These are phyloP conservation scores for Chrysoporthe deuterocubensis DNA, from an alignment of 2,329 filamentous ascomycete species.

Conservation along the genomic window DNA sequence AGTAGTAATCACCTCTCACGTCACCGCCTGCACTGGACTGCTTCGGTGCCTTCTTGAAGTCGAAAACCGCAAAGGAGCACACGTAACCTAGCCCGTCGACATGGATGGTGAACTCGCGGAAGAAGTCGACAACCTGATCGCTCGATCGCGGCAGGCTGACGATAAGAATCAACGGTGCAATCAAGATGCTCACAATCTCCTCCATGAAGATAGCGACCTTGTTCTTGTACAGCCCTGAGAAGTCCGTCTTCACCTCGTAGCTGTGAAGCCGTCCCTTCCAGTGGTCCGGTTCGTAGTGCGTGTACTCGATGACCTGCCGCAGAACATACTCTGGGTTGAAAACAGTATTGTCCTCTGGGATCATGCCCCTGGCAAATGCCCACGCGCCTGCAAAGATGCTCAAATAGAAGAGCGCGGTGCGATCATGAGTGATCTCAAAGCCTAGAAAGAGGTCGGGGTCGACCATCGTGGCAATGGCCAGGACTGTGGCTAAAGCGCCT, in stretches of 20 bases:
- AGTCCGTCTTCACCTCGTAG: constrained; percentile 89
- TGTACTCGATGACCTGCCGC: constrained; percentile 87
- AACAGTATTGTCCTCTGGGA: constrained; percentile 85
- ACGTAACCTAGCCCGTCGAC: constrained; percentile 96
- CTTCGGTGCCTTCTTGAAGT: constrained; percentile 82
- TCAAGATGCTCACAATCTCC: constrained; percentile 88
- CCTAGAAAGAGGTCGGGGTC: constrained; percentile 89
- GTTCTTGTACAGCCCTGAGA: constrained; percentile 87
- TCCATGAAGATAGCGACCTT: constrained; percentile 91
- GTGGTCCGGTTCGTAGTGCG: constrained; percentile 85
- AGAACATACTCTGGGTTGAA: constrained; percentile 93
- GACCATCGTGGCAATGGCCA: constrained; percentile 81
- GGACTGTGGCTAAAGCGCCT: constrained; percentile 82
- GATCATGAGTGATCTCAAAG: constrained; percentile 88
- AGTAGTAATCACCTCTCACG: constrained; percentile 88
- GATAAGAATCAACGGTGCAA: constrained; percentile 87
- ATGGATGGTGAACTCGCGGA: constrained; percentile 95
- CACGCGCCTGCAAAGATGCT: constrained; percentile 82
- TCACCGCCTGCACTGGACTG: constrained; percentile 55
- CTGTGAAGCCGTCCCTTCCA: constrained; percentile 93
- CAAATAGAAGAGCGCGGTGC: constrained; percentile 89
- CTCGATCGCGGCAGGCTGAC: constrained; percentile 85
- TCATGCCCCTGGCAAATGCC: constrained; percentile 79
- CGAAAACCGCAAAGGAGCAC: constrained; percentile 96
- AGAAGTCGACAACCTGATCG: constrained; percentile 95